Evolutionary conservation across 257 asterid species (phyloP).

Genomic region (Asclepias syriaca): DNA sequence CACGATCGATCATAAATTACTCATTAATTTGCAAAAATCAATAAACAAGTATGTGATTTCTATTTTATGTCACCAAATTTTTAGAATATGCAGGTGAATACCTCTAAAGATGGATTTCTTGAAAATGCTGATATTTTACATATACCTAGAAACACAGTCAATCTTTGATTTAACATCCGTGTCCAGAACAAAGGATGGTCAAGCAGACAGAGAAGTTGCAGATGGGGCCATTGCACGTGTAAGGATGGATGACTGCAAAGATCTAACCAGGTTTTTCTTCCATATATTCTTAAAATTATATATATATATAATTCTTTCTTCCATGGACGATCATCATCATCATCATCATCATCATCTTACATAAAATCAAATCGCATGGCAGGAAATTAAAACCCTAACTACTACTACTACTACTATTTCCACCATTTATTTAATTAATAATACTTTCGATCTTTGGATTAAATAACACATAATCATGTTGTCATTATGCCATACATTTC

Average conservation of each 20-base stretch:
- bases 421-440: too few relatives aligned
- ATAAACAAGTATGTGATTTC: too few relatives aligned
- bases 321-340: background rate
- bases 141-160: too few relatives aligned
- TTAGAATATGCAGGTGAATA: too few relatives aligned
- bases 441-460: background rate
- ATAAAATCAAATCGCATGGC: background rate
- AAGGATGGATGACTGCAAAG: constrained; percentile 36
- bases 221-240: constrained; percentile 84
- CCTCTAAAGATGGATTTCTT: too few relatives aligned
- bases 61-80: too few relatives aligned
- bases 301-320: too few relatives aligned
- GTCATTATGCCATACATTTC: constrained; percentile 22
- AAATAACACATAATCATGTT: constrained; percentile 21
- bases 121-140: too few relatives aligned
- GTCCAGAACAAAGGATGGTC: constrained; percentile 38
- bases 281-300: background rate
- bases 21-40: too few relatives aligned
- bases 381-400: background rate
- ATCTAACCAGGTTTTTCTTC: background rate
- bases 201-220: constrained; percentile 60
- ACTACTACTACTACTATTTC: background rate
- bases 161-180: too few relatives aligned
- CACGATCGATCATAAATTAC: too few relatives aligned
- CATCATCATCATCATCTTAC: too few relatives aligned